Base-by-base conservation (phyloP, 176 grass and related monocot genomes). In the Hsuehochloa calcarea region DNA sequence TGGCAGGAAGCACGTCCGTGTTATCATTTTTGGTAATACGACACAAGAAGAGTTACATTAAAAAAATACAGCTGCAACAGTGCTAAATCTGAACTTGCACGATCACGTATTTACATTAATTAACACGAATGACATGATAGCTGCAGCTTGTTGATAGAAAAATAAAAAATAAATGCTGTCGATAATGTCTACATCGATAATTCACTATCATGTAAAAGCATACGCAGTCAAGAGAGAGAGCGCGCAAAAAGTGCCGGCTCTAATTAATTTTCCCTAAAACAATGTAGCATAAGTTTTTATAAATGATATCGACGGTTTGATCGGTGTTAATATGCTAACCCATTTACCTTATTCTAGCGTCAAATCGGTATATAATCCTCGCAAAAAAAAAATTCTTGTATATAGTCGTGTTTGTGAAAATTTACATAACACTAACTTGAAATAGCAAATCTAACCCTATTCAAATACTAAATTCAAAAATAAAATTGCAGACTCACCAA, bases 261-360 rank as follows among this genome's bases (percentile, higher is more conserved):
- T 15, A 47, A 47, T 47, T 47, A 47, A 6, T 52, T 1, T 52
- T 19, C 16, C 50, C 50, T 46, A 46, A 52, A 52, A 17, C 15
- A 19, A 45, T 75, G 70, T 52, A 41, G 71, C n/a, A 11, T 8
- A 40, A 66, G 1, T 72, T 84, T 84, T 65, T 84, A 56, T 7
- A 56, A 58, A 58, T n/a, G 8, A 52, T 52, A 16, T 52, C 1
- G 50, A 52, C 50, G 15, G 15, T 56, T 56, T 56, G 29, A 75
- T 75, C 44, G 25, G 19, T 65, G 70, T 11, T 65, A 73, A n/a
- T 40, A 65, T 65, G 40, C 58, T 79, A 62, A 37, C 40, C 39
- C 68, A 73, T 17, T 73, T 62, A 27, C 45, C 0, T 49, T 49
- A 13, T 49, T 15, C 41, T 8, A 43, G 41, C 41, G 8, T 43